Evolutionary conservation across 805 yeast genomes (phyloP), one percentile per base, ranked within the genome.

Genomic region (Cephaloascus fragrans): DNA sequence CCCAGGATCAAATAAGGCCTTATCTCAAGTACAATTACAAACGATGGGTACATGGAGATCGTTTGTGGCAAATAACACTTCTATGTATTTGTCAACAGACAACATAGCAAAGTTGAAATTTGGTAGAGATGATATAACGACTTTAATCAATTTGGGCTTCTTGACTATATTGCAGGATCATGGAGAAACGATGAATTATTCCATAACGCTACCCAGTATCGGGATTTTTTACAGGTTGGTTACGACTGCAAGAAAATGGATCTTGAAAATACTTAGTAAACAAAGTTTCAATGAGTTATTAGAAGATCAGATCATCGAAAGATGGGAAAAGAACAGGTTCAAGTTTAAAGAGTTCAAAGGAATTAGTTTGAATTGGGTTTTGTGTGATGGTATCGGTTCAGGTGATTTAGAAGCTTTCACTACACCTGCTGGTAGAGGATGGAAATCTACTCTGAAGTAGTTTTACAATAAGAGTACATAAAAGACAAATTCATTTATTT

Each of bases 401-500:
- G 83, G 82, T 0, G 48, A 63, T 1, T 51, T 71, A 3, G 81
- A 75, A 46, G 71, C 69, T 6, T 73, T 73, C 47, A 63, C 64
- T 35, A 71, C 81, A 0, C 73, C 74, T 2, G 73, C 69, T 2
- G 79, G 79, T 3, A 56, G 68, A 37, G 76, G 76, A 1, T 72
- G 74, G 69, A 61, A 62, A 44, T 55, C 70, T 26, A 71, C 76
- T 3, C 77, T 76, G 3, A 67, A 67, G 41, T 26, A 14, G 14
- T 26, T 26, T 9, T 26, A 26, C 29, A 26, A 26, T 26, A 26
- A 10, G 33, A 31, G 8, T 14, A 31, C 15, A 31, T 4, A 51
- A 51, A 35, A 42, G 34, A 16, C 15, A 48, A 36, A n/a, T 28
- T 44, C n/a, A n/a, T n/a, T n/a, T n/a, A n/a, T n/a, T n/a, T n/a